Evolutionary conservation across 345 rosid species (phyloP).

Genomic region (Eutrema yunnanense): DNA sequence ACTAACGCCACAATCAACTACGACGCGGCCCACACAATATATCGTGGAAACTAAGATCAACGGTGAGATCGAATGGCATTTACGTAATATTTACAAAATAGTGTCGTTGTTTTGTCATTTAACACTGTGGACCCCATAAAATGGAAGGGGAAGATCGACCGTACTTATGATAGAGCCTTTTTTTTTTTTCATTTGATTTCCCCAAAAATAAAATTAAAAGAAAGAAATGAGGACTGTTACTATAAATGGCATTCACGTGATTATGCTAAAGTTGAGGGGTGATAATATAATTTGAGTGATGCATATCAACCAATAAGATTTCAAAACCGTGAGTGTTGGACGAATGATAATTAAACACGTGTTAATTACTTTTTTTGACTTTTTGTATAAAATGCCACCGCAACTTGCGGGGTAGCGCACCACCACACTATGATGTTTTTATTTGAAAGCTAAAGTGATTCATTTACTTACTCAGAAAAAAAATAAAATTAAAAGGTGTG

Average conservation of each 20-base stretch:
- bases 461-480: background rate
- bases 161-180: constrained; percentile 29
- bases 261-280: constrained; percentile 2
- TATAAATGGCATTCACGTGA: constrained; percentile 21
- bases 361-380: constrained; percentile 1
- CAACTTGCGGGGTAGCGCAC: constrained; percentile 31
- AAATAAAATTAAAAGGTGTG: background rate
- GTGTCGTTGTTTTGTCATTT: background rate
- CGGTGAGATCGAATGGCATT: constrained; percentile 11
- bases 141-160: constrained; percentile 22
- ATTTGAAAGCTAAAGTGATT: constrained; percentile 10
- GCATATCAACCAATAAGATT: constrained; percentile 21
- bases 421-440: constrained; percentile 20
- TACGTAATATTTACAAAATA: background rate
- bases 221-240: background rate
- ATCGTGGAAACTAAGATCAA: constrained; percentile 1
- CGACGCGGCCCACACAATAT: background rate
- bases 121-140: background rate
- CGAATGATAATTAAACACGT: background rate
- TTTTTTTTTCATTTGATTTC: constrained; percentile 1
- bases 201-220: background rate
- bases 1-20: background rate
- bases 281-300: constrained; percentile 24
- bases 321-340: background rate
- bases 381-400: constrained; percentile 2